Evolutionary conservation across 148 eudicot species (phyloP), one percentile per base, ranked within the genome.

Genomic region (Amaranthus cruentus): DNA sequence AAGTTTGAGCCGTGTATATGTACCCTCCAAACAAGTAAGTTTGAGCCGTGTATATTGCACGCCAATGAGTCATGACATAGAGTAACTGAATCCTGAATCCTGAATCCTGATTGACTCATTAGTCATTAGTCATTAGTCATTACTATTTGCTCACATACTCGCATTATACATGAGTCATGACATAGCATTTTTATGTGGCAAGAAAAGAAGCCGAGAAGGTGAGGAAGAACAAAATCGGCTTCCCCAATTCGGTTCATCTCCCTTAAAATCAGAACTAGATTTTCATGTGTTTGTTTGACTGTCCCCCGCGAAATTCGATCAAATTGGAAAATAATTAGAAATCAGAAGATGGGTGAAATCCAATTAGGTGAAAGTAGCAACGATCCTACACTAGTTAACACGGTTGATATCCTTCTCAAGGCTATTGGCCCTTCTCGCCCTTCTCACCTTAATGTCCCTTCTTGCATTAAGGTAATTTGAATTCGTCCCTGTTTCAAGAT

Each of bases 401-500:
- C 53, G 55, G 96, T 86, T 4, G 81, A 87, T 73, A 88, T 95
- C 72, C 66, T 81, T 56, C 81, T 92, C 55, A 92, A 82, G 72
- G 85, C 86, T 60, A 76, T 95, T 51, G 99, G 99, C 14, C 97
- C 99, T 73, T 76, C 85, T 74, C 97, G 89, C 50, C 96, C 93
- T 60, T 79, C 85, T 82, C 88, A 82, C 73, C 83, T 95, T 62
- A 75, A 44, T 46, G 78, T 92, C 18, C 92, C 96, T 73, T 71
- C 86, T 77, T 79, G 72, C 3, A 78, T 90, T 79, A 87, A 90
- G 81, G 99, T 92, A 71, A 51, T 49, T 48, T 47, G 47, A 6
- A 44, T 46, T 53, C 6, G n/a, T 4, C 67, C 54, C 42, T 59
- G 43, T 57, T 42, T 55, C 43, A 10, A 57, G 75, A 13, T 12